phyloP scores from a whole-genome alignment of 768 basidiomycete genomes.

The Tylopilus vinaceipallidus region DNA sequence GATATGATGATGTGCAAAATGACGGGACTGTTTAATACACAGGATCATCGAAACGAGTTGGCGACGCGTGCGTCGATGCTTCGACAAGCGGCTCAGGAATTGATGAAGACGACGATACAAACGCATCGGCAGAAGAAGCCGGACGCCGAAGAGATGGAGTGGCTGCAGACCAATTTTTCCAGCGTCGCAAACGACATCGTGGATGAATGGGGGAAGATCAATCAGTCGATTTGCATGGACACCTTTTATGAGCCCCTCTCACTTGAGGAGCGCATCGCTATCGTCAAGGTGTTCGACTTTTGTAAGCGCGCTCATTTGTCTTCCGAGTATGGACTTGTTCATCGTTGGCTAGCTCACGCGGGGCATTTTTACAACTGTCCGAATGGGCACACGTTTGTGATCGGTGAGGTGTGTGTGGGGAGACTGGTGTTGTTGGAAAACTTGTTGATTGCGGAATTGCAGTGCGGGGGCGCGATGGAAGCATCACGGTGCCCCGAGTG shows the following conservation, averaged over 20 bases:
- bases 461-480: conserved; percentile 62
- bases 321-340: not conserved
- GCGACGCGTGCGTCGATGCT: conserved; percentile 19
- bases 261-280: conserved; percentile 47
- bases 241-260: conserved; percentile 54
- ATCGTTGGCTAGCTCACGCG: conserved; percentile 28
- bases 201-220: conserved; percentile 47
- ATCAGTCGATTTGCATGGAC: conserved; percentile 36
- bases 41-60: conserved; percentile 19
- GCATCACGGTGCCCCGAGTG: conserved; percentile 55
- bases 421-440: not conserved
- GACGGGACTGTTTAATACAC: conserved; percentile 15
- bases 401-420: conserved; percentile 46
- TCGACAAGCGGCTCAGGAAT: not conserved
- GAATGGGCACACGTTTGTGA: conserved; percentile 64
- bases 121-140: conserved; percentile 26
- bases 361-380: conserved; percentile 51
- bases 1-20: conserved; percentile 35
- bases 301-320: conserved; percentile 28
- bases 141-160: conserved; percentile 26
- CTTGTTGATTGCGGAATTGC: too few species aligned
- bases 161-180: conserved; percentile 46
- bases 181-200: conserved; percentile 37
- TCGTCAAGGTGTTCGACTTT: conserved; percentile 52
- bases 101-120: conserved; percentile 3